Evolutionary conservation across 1,284 basidiomycete species (phyloP), one percentile per base, ranked within the genome.

Genomic region (Schizophyllum amplum): DNA sequence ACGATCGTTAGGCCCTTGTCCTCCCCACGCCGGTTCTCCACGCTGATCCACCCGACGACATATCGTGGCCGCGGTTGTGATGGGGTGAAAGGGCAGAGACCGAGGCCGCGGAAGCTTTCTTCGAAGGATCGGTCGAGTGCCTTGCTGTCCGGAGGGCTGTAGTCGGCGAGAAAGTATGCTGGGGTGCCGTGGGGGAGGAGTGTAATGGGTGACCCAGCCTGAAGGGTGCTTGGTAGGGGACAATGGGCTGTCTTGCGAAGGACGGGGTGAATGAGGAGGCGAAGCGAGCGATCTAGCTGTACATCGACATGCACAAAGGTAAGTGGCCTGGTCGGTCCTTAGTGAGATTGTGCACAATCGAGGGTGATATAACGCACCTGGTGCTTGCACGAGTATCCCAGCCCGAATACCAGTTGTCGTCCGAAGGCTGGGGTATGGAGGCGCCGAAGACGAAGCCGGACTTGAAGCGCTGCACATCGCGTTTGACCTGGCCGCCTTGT

Each of bases 1-100:
- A 90, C 81, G 51, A 87, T 72, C n/a, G 79, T 74, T 50, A 88
- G 72, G 1, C 87, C 87, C 64, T 89, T 90, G 60, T 87, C 84
- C 67, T 88, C 87, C 26, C 86, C 87, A 61, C 84, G 84, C 58
- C 79, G 83, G 63, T 87, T 89, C 67, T 88, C 81, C 11, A 90
- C 82, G 21, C 75, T 77, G 42, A 90, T 76, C 84, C 86, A 90
- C 1, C 78, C 85, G 57, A 90, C 81, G 54, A 87, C 68, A 65
- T 82, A 89, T 42, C 33, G 33, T 42, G 7, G 33, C 2, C 33
- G 33, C 33, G 7, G 3, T 42, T 4, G 3, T 3, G 33, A 4
- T 17, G 13, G 11, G 33, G 4, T 9, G 33, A 42, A 17, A 42
- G n/a, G 27, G 57, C 46, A 48, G 61, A 47, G 21, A 33, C 50